Evolutionary conservation across 2,329 filamentous ascomycete genomes (phyloP), one percentile per base, ranked within the genome.

Genomic region (Sporothrix brasiliensis): DNA sequence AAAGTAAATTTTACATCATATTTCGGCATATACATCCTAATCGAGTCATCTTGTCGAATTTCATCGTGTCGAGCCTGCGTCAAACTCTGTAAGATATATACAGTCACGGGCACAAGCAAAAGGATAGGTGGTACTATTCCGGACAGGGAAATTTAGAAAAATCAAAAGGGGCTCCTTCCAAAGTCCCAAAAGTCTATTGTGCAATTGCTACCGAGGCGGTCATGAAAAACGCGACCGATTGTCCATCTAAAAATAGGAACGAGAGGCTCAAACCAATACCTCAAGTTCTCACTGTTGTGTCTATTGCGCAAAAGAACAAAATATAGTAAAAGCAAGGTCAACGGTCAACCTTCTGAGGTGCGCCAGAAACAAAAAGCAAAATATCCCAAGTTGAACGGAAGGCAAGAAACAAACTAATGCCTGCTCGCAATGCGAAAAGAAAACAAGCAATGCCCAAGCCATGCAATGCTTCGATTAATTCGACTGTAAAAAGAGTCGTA

Each of bases 161-260:
- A 41, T 14, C 34, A 44, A 61, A 16, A 24, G 27, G 30, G 14
- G 34, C 49, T 49, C 41, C 27, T 19, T 21, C 27, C 39, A 63
- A 63, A 47, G 21, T 30, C 60, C 60, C 14, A 5, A 49, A 63
- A 47, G 21, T 63, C 60, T 63, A 63, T 63, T 63, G 60, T 49
- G 60, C 9, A 27, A 10, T 63, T 27, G 39, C 54, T 63, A n/a
- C 58, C 58, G 6, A 6, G 41, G 39, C 27, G 13, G 27, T 41
- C 6, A 58, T 3, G n/a, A 39, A 50, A 50, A 50, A 34, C 21
- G 16, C 41, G 19, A 65, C 34, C 13, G 47, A 44, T 44, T 13
- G 6, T 24, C 61, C 47, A 65, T 65, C 44, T 50, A 65, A 50
- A 30, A 34, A 56, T 16, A 53, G n/a, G 9, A 52, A 24, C 39